phyloP scores from a whole-genome alignment of 225 moss, liverwort and hornwort genomes.

The Thuidium tamariscinum region DNA sequence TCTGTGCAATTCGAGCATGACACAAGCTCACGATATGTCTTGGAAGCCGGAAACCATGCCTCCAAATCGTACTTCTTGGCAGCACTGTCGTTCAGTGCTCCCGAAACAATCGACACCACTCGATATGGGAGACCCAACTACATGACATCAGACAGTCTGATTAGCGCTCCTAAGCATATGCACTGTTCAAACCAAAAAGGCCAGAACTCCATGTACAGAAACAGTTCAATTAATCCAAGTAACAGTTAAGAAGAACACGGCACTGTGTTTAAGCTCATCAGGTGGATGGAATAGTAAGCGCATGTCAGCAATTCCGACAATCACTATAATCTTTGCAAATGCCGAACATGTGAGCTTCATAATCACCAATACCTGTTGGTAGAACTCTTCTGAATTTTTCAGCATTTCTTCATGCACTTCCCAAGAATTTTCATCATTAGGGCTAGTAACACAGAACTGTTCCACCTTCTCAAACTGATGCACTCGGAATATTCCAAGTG shows the following conservation, averaged over 20 bases:
- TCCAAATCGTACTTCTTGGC: conserved; percentile 97
- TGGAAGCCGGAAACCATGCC: conserved; percentile 89
- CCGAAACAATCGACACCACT: conserved; percentile 86
- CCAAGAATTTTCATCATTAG: conserved; percentile 69
- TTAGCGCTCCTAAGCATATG: neutral
- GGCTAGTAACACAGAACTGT: conserved; percentile 87
- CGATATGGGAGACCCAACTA: conserved; percentile 85
- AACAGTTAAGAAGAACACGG: neutral
- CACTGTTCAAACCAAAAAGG: neutral
- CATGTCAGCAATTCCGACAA: neutral
- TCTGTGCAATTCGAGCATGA: conserved; percentile 97
- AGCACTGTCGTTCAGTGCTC: conserved; percentile 86
- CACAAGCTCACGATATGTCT: conserved; percentile 75
- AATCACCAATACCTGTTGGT: conserved; percentile 42
- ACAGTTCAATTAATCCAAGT: neutral
- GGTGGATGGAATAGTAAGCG: neutral
- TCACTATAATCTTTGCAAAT: neutral
- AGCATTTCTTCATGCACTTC: conserved; percentile 82
- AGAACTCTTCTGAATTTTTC: conserved; percentile 82
- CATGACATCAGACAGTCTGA: neutral
- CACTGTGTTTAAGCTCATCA: neutral
- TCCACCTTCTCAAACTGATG: conserved; percentile 98
- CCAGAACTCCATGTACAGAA: neutral
- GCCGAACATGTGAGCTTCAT: neutral
- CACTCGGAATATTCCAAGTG: conserved; percentile 79